Base-by-base conservation (phyloP, 345 rosid genomes). In the Hibiscus tridactylites region DNA sequence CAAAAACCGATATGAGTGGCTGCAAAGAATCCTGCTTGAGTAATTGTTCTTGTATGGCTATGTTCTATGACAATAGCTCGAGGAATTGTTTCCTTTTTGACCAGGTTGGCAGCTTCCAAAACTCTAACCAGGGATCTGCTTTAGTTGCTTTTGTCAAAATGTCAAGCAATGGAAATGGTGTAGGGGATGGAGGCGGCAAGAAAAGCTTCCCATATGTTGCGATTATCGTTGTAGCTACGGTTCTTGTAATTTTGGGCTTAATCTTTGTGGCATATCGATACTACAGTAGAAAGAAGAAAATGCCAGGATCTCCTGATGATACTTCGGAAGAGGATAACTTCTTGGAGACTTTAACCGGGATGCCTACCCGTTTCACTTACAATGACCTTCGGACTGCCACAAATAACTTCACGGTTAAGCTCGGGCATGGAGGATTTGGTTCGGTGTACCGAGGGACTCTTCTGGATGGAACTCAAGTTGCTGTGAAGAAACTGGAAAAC, bases 351-450 rank as follows among this genome's bases (percentile, higher is more conserved):
- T 79, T 95, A 63, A 79, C 98, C 0, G 91, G 99, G 56, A 89
- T 86, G 92, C 99, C 99, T 0, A 75, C 83, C 1, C 87, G 98
- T 16, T 95, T 83, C 66, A 82, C 83, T 76, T 95, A 89, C 82
- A 81, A 68, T 54, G 98, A 92, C 66, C 99, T 95, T 64, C 91
- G 86, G 75, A 77, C 77, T 4, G 96, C 97, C 0, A 95, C 99
- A 3, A 81, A 84, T 71, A 81, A 87, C 85, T 95, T 95, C 81
- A 78, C 89, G 2, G 82, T 85, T 54, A 95, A 85, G 86, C 87
- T 95, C 12, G 99, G 99, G 47, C 96, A 88, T 31, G 99, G 98
- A 28, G 98, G 99, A 53, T 95, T 95, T 70, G 99, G 99, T 28
- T 87, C 97, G 0, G 99, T 95, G 53, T 95, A 92, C 72, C 81